phyloP scores from a whole-genome alignment of 2,329 filamentous ascomycete genomes.

The Colletotrichum tanaceti region DNA sequence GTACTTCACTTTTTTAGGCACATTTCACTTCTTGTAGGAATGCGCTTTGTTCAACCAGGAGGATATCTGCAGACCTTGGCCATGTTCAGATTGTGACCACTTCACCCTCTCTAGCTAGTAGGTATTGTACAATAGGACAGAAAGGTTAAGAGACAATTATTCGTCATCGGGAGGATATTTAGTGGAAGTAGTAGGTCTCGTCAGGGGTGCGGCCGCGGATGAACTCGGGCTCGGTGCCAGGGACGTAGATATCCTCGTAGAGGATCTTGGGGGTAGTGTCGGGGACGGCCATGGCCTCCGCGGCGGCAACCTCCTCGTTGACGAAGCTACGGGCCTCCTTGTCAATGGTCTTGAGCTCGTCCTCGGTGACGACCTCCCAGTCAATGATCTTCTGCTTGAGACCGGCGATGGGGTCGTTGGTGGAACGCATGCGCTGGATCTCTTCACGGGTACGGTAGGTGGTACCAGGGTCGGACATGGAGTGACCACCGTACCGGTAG shows the following conservation, averaged over 20 bases:
- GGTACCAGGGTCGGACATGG: constrained; percentile 99
- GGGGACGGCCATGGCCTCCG: constrained; percentile 87
- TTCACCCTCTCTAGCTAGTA: constrained; percentile 41
- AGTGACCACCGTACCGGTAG: constrained; percentile 99
- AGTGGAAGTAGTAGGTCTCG: constrained; percentile 92
- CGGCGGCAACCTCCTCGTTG: constrained; percentile 88
- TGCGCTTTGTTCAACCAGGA: constrained; percentile 26
- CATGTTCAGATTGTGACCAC: constrained; percentile 40
- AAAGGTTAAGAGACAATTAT: constrained; percentile 40
- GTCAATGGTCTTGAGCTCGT: constrained; percentile 95
- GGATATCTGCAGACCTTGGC: constrained; percentile 39
- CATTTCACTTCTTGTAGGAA: not conserved
- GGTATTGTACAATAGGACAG: constrained; percentile 43
- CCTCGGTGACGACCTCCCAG: constrained; percentile 91
- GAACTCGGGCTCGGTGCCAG: constrained; percentile 87
- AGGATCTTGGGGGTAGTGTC: constrained; percentile 84
- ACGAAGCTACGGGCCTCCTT: constrained; percentile 90
- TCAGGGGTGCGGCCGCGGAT: constrained; percentile 88
- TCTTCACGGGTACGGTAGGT: constrained; percentile 99
- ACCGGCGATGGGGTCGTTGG: constrained; percentile 97
- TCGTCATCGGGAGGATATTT: constrained; percentile 43
- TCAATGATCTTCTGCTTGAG: constrained; percentile 98
- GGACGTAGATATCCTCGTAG: constrained; percentile 96
- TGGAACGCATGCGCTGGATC: constrained; percentile 99
- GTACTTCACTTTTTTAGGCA: not conserved